phyloP scores from a whole-genome alignment of 192 early-diverging fungal genomes.

The Entomortierella chlamydospora region DNA sequence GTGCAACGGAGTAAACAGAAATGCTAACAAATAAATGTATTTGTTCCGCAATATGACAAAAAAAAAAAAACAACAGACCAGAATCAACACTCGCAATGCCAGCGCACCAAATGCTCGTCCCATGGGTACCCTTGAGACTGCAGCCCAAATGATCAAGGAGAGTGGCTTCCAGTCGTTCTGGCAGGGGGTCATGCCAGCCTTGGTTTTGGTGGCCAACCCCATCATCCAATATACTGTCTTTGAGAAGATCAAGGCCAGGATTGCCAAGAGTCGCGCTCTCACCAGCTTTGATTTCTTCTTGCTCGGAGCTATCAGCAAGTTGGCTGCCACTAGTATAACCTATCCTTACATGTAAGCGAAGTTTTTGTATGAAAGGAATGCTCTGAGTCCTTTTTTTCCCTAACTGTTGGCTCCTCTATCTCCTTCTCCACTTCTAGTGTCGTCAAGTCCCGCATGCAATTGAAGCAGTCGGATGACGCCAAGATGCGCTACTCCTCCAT shows the following conservation, averaged over 20 bases:
- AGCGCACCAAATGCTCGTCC: constrained; percentile 55
- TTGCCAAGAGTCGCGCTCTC: constrained; percentile 69
- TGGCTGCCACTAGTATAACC: constrained; percentile 93
- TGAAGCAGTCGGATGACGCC: constrained; percentile 86
- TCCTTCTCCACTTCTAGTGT: constrained; percentile 62
- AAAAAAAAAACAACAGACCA: constrained; percentile 65
- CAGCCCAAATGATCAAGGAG: constrained; percentile 85
- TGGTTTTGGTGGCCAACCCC: constrained; percentile 99
- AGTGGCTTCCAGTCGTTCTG: constrained; percentile 91
- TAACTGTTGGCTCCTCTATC: constrained; percentile 3
- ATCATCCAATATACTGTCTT: constrained; percentile 99
- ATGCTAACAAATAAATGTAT: no score
- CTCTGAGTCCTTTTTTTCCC: constrained; percentile 8
- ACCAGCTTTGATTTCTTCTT: constrained; percentile 93
- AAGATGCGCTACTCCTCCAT: constrained; percentile 82
- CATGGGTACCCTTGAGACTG: constrained; percentile 60
- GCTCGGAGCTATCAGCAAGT: constrained; percentile 95
- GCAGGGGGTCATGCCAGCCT: constrained; percentile 92
- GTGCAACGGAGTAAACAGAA: background rate
- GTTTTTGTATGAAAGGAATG: no score
- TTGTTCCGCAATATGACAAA: background rate
- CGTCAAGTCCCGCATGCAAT: constrained; percentile 98
- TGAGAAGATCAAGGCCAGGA: constrained; percentile 88
- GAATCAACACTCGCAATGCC: constrained; percentile 86
- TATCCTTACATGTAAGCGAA: constrained; percentile 93